Conservation (phyloP, 202 grass and related monocot genomes). For the Schoenoplectus tabernaemontani region DNA sequence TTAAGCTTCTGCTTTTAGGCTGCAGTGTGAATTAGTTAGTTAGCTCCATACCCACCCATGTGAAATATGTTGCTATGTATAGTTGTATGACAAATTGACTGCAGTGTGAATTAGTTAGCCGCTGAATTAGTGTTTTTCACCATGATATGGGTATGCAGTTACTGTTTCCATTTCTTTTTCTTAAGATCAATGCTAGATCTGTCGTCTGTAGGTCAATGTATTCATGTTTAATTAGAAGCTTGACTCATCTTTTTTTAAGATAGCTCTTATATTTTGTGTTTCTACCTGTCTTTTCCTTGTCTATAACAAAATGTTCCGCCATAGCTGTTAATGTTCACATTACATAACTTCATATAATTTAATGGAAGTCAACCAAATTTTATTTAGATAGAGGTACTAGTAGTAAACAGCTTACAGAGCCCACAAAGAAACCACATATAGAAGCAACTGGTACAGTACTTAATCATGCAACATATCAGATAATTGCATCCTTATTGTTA, state of each 20-base stretch:
- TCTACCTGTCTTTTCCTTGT: not conserved
- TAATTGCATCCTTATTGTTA: not conserved
- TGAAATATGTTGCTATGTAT: not conserved
- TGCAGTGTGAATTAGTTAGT: not conserved
- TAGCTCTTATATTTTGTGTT: not conserved
- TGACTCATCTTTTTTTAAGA: not conserved
- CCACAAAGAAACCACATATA: not conserved
- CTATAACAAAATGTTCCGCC: not conserved
- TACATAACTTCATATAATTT: not conserved
- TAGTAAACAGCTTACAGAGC: not conserved
- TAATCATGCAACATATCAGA: not conserved
- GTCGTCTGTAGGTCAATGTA: not conserved
- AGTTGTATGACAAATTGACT: conserved; percentile 1
- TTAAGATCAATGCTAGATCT: too few relatives aligned
- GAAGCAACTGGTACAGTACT: not conserved
- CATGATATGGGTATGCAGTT: not conserved
- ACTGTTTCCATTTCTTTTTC: too few relatives aligned
- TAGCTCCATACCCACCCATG: not conserved
- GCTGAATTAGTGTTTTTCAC: not conserved
- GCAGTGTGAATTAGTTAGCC: conserved; percentile 1
- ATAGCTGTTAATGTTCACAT: not conserved
- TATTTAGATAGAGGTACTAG: not conserved
- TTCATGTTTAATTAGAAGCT: not conserved
- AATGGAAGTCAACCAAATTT: not conserved
- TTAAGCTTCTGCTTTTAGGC: too few relatives aligned